phyloP scores from a whole-genome alignment of 2,329 filamentous ascomycete species.

The Claviceps digitariae region DNA sequence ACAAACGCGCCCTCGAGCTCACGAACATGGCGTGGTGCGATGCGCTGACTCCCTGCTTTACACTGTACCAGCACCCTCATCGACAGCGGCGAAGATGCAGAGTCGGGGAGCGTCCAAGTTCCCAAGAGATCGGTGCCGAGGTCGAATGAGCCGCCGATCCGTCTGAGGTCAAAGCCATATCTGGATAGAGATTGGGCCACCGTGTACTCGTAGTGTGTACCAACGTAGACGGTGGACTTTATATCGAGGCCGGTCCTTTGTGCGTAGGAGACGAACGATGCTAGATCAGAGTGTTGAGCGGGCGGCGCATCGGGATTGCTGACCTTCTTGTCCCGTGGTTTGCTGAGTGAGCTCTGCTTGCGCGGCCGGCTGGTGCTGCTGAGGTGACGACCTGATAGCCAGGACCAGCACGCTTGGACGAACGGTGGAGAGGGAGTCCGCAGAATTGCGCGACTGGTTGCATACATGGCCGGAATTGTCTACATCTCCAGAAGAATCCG shows the following conservation, averaged over 20 bases:
- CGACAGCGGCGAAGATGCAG: constrained; percentile 13
- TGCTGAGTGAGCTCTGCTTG: not conserved
- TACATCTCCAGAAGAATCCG: not conserved
- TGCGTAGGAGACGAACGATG: constrained; percentile 53
- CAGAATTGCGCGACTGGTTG: not conserved
- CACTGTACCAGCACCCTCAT: constrained; percentile 49
- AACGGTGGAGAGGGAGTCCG: not conserved
- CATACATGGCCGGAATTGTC: not conserved
- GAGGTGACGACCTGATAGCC: not conserved
- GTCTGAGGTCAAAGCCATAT: constrained; percentile 50
- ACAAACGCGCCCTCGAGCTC: constrained; percentile 69
- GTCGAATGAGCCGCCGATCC: constrained; percentile 54
- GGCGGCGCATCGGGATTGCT: constrained; percentile 32
- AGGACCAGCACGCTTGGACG: not conserved
- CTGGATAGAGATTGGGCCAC: constrained; percentile 40
- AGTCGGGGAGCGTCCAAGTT: constrained; percentile 43
- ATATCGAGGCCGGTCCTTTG: constrained; percentile 39
- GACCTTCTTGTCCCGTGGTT: not conserved
- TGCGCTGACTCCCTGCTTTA: constrained; percentile 43
- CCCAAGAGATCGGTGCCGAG: constrained; percentile 64
- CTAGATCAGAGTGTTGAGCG: constrained; percentile 46
- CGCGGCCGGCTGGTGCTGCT: not conserved
- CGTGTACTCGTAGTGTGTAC: constrained; percentile 68
- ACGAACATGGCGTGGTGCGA: constrained; percentile 49
- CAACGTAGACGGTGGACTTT: constrained; percentile 48